Evolutionary conservation across 805 yeast genomes (phyloP).

Genomic region (Candida awuae): DNA sequence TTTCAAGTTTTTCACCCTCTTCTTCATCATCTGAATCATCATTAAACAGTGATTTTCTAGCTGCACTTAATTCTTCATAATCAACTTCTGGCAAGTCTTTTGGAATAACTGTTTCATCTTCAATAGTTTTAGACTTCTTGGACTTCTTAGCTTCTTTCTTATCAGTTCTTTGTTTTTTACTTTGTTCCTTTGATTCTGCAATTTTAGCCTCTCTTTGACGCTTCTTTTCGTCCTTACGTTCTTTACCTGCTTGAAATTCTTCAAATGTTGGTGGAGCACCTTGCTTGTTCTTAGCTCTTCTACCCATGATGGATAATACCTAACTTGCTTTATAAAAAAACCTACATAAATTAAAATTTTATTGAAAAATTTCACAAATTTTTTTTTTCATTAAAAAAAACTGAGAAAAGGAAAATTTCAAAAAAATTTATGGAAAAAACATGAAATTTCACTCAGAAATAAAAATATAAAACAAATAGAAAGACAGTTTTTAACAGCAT

Average conservation of each 20-base stretch:
- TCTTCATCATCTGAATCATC: constrained; percentile 47
- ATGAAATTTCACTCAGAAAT: no score
- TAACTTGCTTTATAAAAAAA: neutral
- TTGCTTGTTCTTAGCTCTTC: constrained; percentile 88
- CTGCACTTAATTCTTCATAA: constrained; percentile 54
- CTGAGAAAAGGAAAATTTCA: no score
- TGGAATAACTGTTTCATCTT: constrained; percentile 34
- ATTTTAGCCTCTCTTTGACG: constrained; percentile 27
- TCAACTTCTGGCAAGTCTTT: constrained; percentile 58
- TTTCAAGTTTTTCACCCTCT: constrained; percentile 31
- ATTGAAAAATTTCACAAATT: no score
- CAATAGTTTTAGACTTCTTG: constrained; percentile 15
- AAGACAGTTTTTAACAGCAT: no score
- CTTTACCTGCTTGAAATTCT: constrained; percentile 51
- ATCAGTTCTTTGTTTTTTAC: constrained; percentile 9
- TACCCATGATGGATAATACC: no score
- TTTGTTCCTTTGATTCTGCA: constrained; percentile 17
- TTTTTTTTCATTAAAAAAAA: no score
- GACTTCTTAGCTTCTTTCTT: constrained; percentile 24
- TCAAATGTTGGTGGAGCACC: constrained; percentile 86
- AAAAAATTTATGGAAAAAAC: no score
- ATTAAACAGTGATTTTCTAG: constrained; percentile 70
- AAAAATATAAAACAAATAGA: no score
- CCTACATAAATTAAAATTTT: no score
- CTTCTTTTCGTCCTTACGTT: constrained; percentile 33